Evolutionary conservation across 306 rosid genomes (phyloP), one percentile per base, ranked within the genome.

Genomic region (Vicia villosa): DNA sequence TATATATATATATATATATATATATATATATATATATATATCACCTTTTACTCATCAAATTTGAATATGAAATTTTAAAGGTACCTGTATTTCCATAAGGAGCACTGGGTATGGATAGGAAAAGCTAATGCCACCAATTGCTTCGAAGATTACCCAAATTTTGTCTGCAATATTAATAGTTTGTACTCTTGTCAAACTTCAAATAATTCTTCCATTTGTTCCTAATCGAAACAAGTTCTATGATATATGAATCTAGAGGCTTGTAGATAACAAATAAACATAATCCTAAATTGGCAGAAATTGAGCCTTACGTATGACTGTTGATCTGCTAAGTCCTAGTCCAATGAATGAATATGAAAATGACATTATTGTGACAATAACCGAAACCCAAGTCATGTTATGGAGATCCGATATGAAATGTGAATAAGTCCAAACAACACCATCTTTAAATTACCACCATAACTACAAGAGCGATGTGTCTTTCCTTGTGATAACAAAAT

Each of bases 91-190:
- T 77, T 92, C 96, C 3, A 90, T 83, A 72, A 92, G 81, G 69
- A 92, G 77, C 54, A 86, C 50, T 0, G 98, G 61, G 80, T 82
- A 92, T 50, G 98, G 98, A 82, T 89, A 92, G 49, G 98, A 80
- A 71, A 85, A 92, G 55, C 93, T 90, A 68, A 92, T 80, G 67
- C 86, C 96, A 40, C 93, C 96, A 56, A 92, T 81, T 62, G 96
- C 98, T 73, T 90, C 89, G 79, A 86, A 88, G 70, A 64, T 34
- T 50, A 81, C 30, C 88, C 89, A 92, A 30, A 88, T 8, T 73
- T 92, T 92, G 54, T 79, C 75, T 11, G 84, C 83, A 32, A 59
- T 4, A 32, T 14, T 88, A 19, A 68, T 32, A 45, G 93, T 50
- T 30, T 82, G 82, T 11, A 83, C 67, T 62, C 98, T 96, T 69